These are phyloP conservation scores for Cyberlindnera mrakii DNA, from an alignment of 805 yeast genomes.

Conservation along the genomic window DNA sequence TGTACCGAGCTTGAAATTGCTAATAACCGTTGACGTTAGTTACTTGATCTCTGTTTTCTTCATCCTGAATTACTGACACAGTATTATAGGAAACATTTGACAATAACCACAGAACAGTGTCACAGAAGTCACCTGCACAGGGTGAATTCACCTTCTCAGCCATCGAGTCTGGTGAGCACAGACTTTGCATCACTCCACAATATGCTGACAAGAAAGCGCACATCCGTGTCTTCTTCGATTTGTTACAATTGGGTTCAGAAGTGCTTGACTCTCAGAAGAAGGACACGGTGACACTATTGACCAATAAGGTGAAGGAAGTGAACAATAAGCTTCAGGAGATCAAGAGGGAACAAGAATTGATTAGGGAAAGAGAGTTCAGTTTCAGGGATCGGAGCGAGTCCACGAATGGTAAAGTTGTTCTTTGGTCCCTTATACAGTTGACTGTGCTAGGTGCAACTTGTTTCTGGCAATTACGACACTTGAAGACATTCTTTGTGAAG, in stretches of 20 bases:
- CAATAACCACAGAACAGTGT: conserved; percentile 69
- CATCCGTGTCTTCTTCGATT: conserved; percentile 69
- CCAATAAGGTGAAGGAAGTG: conserved; percentile 50
- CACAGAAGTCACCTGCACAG: conserved; percentile 52
- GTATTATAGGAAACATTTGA: conserved; percentile 63
- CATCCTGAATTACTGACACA: conserved; percentile 3
- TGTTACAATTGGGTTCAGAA: conserved; percentile 62
- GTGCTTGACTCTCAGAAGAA: conserved; percentile 57
- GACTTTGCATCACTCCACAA: conserved; percentile 63
- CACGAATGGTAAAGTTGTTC: conserved; percentile 66
- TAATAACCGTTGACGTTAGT: conserved; percentile 60
- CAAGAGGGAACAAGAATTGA: conserved; percentile 56
- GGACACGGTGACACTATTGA: conserved; percentile 45
- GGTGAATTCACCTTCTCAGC: conserved; percentile 81
- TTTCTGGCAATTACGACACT: conserved; percentile 67
- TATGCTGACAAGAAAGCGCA: conserved; percentile 35
- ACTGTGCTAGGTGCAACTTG: conserved; percentile 64
- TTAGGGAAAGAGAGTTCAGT: conserved; percentile 59
- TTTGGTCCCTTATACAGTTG: conserved; percentile 71
- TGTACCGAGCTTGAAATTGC: conserved; percentile 52
- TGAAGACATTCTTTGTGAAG: conserved; percentile 78
- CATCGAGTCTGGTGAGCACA: conserved; percentile 78
- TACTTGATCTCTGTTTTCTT: background rate
- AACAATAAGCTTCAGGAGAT: conserved; percentile 52
- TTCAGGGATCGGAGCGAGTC: conserved; percentile 76